These are phyloP conservation scores for Penicillium oxalicum DNA, from an alignment of 2,329 filamentous ascomycete species.

Conservation along the genomic window DNA sequence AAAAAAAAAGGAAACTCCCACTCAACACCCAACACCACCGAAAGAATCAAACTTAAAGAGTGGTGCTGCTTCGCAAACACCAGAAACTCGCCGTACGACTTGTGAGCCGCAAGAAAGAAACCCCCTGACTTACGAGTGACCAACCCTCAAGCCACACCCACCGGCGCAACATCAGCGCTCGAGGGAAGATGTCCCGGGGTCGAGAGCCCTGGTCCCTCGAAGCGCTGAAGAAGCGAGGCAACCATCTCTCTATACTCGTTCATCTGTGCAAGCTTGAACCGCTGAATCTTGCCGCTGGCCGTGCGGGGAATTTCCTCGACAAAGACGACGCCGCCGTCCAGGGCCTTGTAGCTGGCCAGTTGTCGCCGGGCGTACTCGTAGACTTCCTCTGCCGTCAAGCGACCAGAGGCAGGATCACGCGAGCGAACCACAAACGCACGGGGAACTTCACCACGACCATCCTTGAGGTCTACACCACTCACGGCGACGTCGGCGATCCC, in stretches of 20 bases:
- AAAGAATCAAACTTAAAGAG: too few relatives aligned
- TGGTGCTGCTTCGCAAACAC: too few relatives aligned
- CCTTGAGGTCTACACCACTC: slow-evolving; percentile 37
- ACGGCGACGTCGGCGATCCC: slow-evolving; percentile 43
- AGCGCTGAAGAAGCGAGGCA: slow-evolving; percentile 24
- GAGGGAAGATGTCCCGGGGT: slow-evolving; percentile 5
- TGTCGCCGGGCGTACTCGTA: slow-evolving; percentile 36
- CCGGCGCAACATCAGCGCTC: slow-evolving; percentile 11
- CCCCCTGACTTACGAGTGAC: too few relatives aligned
- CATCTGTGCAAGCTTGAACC: slow-evolving; percentile 37
- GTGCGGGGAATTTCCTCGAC: slow-evolving; percentile 46
- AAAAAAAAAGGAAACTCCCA: too few relatives aligned
- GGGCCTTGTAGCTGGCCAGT: slow-evolving; percentile 45
- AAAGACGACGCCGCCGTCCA: slow-evolving; percentile 45
- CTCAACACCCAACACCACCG: too few relatives aligned
- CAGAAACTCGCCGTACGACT: too few relatives aligned
- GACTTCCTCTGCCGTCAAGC: slow-evolving; percentile 38
- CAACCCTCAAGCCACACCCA: slow-evolving; percentile 15
- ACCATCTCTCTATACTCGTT: slow-evolving; percentile 36
- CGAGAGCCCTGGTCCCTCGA: slow-evolving; percentile 1
- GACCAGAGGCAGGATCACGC: slow-evolving; percentile 15
- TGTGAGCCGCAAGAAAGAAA: too few relatives aligned
- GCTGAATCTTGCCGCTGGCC: slow-evolving; percentile 47
- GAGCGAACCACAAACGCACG: slow-evolving; percentile 43
- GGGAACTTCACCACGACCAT: slow-evolving; percentile 35